phyloP scores from a whole-genome alignment of 1,284 basidiomycete species.

The Boletus mariae region DNA sequence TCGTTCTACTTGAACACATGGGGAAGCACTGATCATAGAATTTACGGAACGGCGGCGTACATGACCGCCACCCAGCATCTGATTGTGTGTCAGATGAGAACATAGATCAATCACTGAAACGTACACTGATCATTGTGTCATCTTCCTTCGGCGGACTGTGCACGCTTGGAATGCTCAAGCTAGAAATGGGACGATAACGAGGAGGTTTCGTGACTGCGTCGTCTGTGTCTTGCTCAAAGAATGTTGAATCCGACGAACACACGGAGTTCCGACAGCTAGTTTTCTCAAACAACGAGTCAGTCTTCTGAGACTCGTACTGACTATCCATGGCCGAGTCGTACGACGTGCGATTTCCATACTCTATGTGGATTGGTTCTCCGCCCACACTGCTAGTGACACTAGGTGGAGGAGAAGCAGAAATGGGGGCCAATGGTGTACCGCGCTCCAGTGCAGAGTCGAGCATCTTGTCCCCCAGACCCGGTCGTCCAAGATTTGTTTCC shows the following conservation, averaged over 20 bases:
- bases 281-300: constrained; percentile 66
- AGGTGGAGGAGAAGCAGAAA: constrained; percentile 57
- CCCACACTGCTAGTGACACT: constrained; percentile 32
- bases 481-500: constrained; percentile 55
- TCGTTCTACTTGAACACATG: constrained; percentile 63
- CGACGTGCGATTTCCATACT: constrained; percentile 37
- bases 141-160: constrained; percentile 60
- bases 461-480: constrained; percentile 86
- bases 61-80: constrained; percentile 77
- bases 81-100: constrained; percentile 11
- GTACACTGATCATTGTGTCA: constrained; percentile 75
- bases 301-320: constrained; percentile 17
- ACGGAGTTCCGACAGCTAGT: constrained; percentile 49
- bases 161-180: constrained; percentile 50
- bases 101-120: constrained; percentile 22
- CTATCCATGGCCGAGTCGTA: constrained; percentile 65
- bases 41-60: constrained; percentile 64
- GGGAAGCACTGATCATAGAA: constrained; percentile 66
- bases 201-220: constrained; percentile 31
- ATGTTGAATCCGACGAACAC: constrained; percentile 51
- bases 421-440: constrained; percentile 58
- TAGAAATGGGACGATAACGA: constrained; percentile 61
- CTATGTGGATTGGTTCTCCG: constrained; percentile 3
- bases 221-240: constrained; percentile 55
- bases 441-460: constrained; percentile 63